Evolutionary conservation across 2,329 filamentous ascomycete species (phyloP), one percentile per base, ranked within the genome.

Genomic region (Cordyceps farinosa): DNA sequence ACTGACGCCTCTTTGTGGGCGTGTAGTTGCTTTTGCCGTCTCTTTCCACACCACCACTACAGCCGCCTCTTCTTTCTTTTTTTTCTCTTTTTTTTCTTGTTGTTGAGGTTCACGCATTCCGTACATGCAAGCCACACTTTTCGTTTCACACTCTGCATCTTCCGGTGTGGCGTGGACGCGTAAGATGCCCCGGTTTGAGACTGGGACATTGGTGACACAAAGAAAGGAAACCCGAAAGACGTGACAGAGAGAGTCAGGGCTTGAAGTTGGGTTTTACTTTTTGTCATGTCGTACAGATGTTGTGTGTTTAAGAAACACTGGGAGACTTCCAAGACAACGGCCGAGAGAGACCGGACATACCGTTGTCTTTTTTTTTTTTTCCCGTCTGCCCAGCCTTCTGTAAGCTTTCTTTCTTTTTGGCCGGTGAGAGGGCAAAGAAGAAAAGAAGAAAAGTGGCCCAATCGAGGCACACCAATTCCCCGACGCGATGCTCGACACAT

Each of bases 51-150:
- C 42, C 50, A 42, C 42, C 36, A 40, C 51, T 22, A 22, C 22
- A 22, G 22, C 22, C 48, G 30, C 51, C 34, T 22, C 15, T n/a
- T 29, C 13, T 13, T 27, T 38, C 30, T 11, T 38, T 8, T 30
- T 52, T 32, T 34, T 13, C 22, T 11, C 50, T 27, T n/a, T n/a
- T 47, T 27, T n/a, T n/a, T 47, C 8, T n/a, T 6, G 45, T 34
- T n/a, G 17, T 22, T 27, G 11, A 27, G 51, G 7, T 47, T 54
- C 22, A n/a, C 27, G 3, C 47, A 4, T 9, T 15, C 36, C n/a
- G 53, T 58, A 22, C 22, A 42, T 60, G 57, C 47, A 51, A 60
- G 57, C 57, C 57, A 60, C 57, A 60, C 57, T 8, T 36, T 27
- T 44, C 27, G 8, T 22, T 29, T 60, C 47, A 51, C 32, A 11